Evolutionary conservation across 352 stramenopile species (phyloP), one percentile per base, ranked within the genome.

Genomic region (Pythium rhizo-oryzae): DNA sequence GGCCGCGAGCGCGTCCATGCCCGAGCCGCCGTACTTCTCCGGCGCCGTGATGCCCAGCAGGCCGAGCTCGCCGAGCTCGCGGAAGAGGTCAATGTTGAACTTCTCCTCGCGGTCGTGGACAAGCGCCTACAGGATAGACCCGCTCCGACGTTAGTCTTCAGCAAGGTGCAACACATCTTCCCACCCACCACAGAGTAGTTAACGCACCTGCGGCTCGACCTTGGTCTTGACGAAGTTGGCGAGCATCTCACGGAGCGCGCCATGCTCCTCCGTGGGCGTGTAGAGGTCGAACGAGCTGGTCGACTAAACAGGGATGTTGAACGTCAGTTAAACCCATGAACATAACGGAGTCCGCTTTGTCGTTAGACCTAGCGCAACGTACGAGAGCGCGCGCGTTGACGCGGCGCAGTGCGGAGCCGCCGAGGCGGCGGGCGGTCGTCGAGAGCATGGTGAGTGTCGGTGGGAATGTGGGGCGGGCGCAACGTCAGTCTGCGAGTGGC

Each of bases 81-180:
- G 85, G 78, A 99, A 99, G 6, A 99, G 82, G 43, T 88, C 65
- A 35, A 97, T 62, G 77, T 99, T 99, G 76, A 99, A 99, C 69
- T 95, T 97, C 77, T 99, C 97, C n/a, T 87, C 85, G 41, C 94
- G 81, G 78, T 99, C 98, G 70, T 97, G 92, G 59, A 97, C 87
- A 28, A 99, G 65, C 44, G 98, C 97, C 70, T 86, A 50, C 8
- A 7, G 44, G 13, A 63, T n/a, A 30, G n/a, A 47, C 43, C 11
- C 39, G 8, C n/a, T n/a, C n/a, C 39, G 39, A 3, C 19, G 16
- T 41, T 11, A 41, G 35, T 2, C 35, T 11, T n/a, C n/a, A n/a
- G n/a, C n/a, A n/a, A n/a, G n/a, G n/a, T 33, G n/a, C 28, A 2
- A 33, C 28, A 33, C 28, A 33, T 41, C 35, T 41, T 8, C 8